These are phyloP conservation scores for Petunia secreta DNA, from an alignment of 257 asterid genomes.

Conservation along the genomic window DNA sequence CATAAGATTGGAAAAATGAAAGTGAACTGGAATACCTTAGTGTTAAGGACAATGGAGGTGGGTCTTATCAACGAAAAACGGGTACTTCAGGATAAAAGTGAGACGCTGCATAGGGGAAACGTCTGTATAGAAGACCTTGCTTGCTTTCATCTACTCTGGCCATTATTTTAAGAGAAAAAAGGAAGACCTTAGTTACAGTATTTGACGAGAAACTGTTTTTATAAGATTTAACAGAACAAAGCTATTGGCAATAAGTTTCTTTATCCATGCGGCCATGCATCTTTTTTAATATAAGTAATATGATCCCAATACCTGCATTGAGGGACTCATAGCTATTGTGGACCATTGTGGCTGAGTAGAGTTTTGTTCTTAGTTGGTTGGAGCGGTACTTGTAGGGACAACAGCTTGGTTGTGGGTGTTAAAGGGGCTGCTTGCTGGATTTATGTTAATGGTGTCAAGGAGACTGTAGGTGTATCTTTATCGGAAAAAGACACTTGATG, in stretches of 20 bases:
- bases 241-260: neutral
- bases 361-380: neutral
- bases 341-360: neutral
- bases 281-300: too few relatives aligned
- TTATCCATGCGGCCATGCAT: too few relatives aligned
- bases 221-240: neutral
- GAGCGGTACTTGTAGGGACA: neutral
- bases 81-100: neutral
- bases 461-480: too few relatives aligned
- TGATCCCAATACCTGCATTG: neutral
- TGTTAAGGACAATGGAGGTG: neutral
- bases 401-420: neutral
- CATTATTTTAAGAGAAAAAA: neutral
- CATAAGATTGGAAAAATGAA: neutral
- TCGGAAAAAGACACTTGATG: too few relatives aligned
- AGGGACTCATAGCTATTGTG: neutral
- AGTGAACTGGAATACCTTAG: neutral
- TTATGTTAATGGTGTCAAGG: neutral
- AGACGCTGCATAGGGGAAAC: neutral
- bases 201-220: neutral
- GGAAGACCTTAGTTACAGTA: neutral
- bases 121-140: neutral
- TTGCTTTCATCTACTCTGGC: neutral
- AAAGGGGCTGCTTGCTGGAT: neutral
- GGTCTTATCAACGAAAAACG: neutral